phyloP scores from a whole-genome alignment of 495 filamentous ascomycete species.

The Astrocystis sublimbata region DNA sequence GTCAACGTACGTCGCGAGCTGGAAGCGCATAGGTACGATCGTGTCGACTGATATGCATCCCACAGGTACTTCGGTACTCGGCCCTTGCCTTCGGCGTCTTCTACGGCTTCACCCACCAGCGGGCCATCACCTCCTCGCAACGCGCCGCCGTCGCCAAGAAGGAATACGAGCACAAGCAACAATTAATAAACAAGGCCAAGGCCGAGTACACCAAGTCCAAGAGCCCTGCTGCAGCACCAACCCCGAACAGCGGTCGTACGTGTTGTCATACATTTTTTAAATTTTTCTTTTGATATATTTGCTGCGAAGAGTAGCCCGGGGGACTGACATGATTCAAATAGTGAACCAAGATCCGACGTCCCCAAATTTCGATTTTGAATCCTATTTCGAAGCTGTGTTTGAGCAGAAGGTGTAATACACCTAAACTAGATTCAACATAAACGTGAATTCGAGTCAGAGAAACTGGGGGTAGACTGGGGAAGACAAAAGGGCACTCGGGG shows the following conservation, averaged over 20 bases:
- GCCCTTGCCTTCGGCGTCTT: slow-evolving; percentile 83
- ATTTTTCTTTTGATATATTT: too few species aligned
- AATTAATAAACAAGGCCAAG: slow-evolving; percentile 88
- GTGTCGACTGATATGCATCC: slow-evolving; percentile 20
- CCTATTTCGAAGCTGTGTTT: slow-evolving; percentile 68
- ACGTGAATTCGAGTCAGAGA: slow-evolving; percentile 4
- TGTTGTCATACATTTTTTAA: slow-evolving; percentile 26
- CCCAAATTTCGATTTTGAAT: slow-evolving; percentile 87
- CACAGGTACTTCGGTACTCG: slow-evolving; percentile 90
- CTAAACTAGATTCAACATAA: background rate
- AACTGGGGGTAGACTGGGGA: slow-evolving; percentile 17
- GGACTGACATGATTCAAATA: slow-evolving; percentile 42
- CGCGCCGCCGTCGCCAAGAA: slow-evolving; percentile 66
- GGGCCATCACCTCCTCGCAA: slow-evolving; percentile 64
- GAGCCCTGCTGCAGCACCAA: slow-evolving; percentile 57
- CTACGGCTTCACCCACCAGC: slow-evolving; percentile 92
- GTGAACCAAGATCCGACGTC: slow-evolving; percentile 82
- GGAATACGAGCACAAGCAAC: slow-evolving; percentile 84
- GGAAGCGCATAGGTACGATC: slow-evolving; percentile 3
- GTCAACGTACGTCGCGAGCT: slow-evolving; percentile 57
- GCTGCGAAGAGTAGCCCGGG: too few species aligned
- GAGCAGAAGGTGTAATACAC: slow-evolving; percentile 42
- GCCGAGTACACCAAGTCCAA: slow-evolving; percentile 81
- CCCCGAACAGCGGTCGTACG: slow-evolving; percentile 60
- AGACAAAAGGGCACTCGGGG: slow-evolving; percentile 14